Evolutionary conservation across 345 rosid species (phyloP), one percentile per base, ranked within the genome.

Genomic region (thale cress (Arabidopsis thaliana)): DNA sequence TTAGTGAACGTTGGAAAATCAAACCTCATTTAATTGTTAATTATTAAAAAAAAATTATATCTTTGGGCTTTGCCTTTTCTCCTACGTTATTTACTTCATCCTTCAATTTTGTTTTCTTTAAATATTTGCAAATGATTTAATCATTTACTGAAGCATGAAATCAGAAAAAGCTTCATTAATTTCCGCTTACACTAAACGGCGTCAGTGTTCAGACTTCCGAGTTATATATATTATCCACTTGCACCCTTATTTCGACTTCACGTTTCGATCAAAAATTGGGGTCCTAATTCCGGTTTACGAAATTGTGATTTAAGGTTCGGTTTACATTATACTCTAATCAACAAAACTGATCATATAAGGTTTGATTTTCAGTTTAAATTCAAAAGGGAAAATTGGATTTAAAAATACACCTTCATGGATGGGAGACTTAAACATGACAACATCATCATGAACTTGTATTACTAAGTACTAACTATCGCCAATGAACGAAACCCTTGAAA

Each of bases 1-100:
- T 66, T 41, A 75, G 45, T 49, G 73, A 59, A 59, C 78, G 51
- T 28, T 57, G 44, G 16, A 67, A 76, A 44, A 25, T 44, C 65
- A 77, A 77, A 70, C 53, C 70, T 63, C 30, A 56, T 64, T 67
- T 69, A 70, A 46, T 77, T 77, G 80, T 65, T 77, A 77, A 77
- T 77, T 77, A 65, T 58, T 49, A 25, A 2, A 40, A 16, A 16
- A 45, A 16, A 13, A 7, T 24, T 32, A 34, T 8, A 59, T 37
- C 12, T 62, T 69, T 69, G 66, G 16, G 40, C 20, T 68, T 69
- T 76, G 34, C 66, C 71, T 77, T 62, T 46, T 14, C 59, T 37
- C 23, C 38, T 56, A 64, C 66, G 80, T 77, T 63, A 55, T 69
- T 69, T 45, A 55, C 42, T 42, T 44, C 41, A 59, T 8, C 50